phyloP scores from a whole-genome alignment of 805 yeast genomes.

The Candida michaelii region DNA sequence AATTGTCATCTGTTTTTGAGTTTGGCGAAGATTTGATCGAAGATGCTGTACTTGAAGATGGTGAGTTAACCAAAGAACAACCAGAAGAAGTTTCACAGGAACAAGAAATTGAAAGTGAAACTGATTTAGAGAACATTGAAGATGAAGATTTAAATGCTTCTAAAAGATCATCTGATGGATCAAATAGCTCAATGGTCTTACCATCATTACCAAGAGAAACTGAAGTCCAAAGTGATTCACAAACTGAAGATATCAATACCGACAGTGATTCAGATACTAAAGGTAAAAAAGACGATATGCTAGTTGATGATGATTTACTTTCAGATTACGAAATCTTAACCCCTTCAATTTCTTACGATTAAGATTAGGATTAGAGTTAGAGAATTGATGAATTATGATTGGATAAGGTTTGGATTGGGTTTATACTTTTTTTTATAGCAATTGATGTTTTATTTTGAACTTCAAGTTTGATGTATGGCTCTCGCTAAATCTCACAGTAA shows the following conservation, averaged over 20 bases:
- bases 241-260: slow-evolving; percentile 1
- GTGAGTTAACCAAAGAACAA: background rate
- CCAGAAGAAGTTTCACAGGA: background rate
- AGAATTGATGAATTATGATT: background rate
- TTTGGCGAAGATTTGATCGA: no score
- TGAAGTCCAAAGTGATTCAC: slow-evolving; percentile 2
- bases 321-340: slow-evolving; percentile 42
- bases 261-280: slow-evolving; percentile 35
- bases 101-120: background rate
- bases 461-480: no score
- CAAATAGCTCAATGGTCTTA: slow-evolving; percentile 29
- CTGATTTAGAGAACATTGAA: background rate
- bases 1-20: slow-evolving; percentile 8
- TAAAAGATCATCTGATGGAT: slow-evolving; percentile 7
- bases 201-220: slow-evolving; percentile 33
- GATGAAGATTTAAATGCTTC: background rate
- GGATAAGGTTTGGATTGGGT: background rate
- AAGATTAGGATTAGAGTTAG: background rate
- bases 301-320: slow-evolving; percentile 21
- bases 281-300: slow-evolving; percentile 1
- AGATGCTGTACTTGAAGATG: background rate
- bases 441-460: slow-evolving; percentile 1
- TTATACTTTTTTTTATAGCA: background rate
- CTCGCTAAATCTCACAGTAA: no score
- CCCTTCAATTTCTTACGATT: slow-evolving; percentile 15